Evolutionary conservation across 805 yeast species (phyloP), one percentile per base, ranked within the genome.

Genomic region (Tetrapisispora phaffii): DNA sequence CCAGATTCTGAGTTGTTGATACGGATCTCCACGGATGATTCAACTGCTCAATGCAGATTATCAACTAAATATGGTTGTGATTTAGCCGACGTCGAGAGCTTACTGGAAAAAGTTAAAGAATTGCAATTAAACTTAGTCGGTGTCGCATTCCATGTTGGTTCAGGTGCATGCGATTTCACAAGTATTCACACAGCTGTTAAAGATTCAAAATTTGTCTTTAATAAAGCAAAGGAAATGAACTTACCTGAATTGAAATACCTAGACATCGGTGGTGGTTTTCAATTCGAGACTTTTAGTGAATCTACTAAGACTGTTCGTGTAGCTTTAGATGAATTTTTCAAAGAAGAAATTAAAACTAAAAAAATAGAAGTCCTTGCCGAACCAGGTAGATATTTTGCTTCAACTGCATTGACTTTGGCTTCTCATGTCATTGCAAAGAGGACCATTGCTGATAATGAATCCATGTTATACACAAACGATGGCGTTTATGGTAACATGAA

Each of bases 401-500:
- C 95, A 2, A 68, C 79, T 39, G 89, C 95, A 3, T 87, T 89
- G 65, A 85, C 95, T 2, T 72, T 90, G 55, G 95, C 88, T 1
- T 71, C 85, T 19, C 79, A 84, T 59, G 81, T 90, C 26, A 86
- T 87, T 63, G 96, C 96, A n/a, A 79, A 84, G 51, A 77, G 97
- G 50, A 62, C 67, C 9, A 54, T 66, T 31, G 58, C 56, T 29
- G 49, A 64, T 33, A 51, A 57, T 13, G 64, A 68, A 48, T 76
- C 83, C 29, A 85, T 89, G 90, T 59, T 88, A 40, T 90, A 90
- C 66, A 70, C 89, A 62, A 90, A 87, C 57, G 98, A 90, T 62
- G 98, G 98, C 35, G 88, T 89, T 32, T 90, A 90, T 63, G 96
- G 96, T 29, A 90, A 89, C 68, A 72, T 90, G 79, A 90, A 93